Evolutionary conservation across 2,329 filamentous ascomycete genomes (phyloP).

Genomic region (Aspergillus sp.): DNA sequence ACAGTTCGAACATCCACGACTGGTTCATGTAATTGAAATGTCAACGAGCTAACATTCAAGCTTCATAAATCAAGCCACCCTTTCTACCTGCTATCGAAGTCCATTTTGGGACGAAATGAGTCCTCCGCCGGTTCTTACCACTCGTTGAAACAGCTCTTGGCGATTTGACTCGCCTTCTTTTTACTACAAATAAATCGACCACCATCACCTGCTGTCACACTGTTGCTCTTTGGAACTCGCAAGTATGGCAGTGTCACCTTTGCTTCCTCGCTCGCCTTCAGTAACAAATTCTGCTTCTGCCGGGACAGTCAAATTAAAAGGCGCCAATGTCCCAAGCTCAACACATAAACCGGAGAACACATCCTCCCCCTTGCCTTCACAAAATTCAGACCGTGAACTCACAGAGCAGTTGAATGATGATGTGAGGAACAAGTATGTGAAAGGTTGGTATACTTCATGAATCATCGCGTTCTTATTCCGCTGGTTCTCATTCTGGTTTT

Average conservation of each 20-base stretch:
- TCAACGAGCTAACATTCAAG: no score
- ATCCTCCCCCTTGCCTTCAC: constrained; percentile 9
- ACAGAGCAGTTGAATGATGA: constrained; percentile 75
- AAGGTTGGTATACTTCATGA: constrained; percentile 47
- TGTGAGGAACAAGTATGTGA: constrained; percentile 81
- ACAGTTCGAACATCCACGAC: neutral
- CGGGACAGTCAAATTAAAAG: constrained; percentile 27
- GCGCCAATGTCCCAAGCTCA: constrained; percentile 24
- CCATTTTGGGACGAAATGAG: neutral
- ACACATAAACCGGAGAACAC: constrained; percentile 11
- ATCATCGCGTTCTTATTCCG: neutral
- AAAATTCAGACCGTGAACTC: constrained; percentile 32
- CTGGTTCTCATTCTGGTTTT: neutral
- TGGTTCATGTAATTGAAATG: no score
- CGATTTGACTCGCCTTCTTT: neutral
- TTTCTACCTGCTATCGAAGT: neutral
- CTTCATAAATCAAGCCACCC: no score
- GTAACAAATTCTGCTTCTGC: constrained; percentile 24
- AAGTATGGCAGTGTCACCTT: constrained; percentile 37
- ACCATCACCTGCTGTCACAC: no score
- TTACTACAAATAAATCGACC: no score
- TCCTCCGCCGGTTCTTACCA: neutral
- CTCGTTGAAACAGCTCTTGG: neutral
- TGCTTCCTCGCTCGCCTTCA: constrained; percentile 31
- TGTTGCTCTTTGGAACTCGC: neutral